Percentiles rank a stretch among this genome's conserved stretches.
Evolutionary conservation across 768 basidiomycete genomes (phyloP).

Genomic region (Glaciozyma martinii): DNA sequence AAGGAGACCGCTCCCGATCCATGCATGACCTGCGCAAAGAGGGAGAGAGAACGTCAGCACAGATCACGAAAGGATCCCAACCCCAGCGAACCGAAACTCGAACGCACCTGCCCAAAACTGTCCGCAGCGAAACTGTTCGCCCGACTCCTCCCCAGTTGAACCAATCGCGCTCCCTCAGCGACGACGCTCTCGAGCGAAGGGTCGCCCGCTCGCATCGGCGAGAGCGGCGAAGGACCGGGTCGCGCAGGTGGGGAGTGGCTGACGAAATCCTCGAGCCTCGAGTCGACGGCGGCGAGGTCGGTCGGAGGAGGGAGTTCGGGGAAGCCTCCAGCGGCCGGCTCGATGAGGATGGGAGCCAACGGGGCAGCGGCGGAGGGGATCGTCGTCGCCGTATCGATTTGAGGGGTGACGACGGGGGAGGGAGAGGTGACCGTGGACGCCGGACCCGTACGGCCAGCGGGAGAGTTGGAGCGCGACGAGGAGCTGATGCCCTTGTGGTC

Average conservation of each 20-base stretch:
- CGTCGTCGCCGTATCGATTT: not conserved
- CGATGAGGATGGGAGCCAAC: not conserved
- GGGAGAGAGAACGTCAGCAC: not conserved
- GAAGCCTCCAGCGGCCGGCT: not conserved
- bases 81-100: too few relatives aligned
- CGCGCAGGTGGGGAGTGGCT: not conserved
- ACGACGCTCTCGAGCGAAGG: conserved; percentile 16
- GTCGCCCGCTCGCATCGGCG: conserved; percentile 1
- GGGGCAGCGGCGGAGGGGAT: not conserved
- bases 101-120: conserved; percentile 16
- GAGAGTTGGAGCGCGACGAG: not conserved
- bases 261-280: conserved; percentile 4
- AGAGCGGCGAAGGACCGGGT: conserved; percentile 23
- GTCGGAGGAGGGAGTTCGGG: conserved; percentile 1
- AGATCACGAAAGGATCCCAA: too few relatives aligned
- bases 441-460: not conserved
- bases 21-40: not conserved
- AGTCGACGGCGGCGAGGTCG: conserved; percentile 18
- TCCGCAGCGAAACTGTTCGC: not conserved
- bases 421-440: conserved; percentile 14
- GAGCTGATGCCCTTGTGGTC: conserved; percentile 5
- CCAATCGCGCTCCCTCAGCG: conserved; percentile 15
- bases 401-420: conserved; percentile 13
- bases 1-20: not conserved
- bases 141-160: conserved; percentile 2